Percentiles rank a stretch among this genome's conserved stretches.
phyloP scores from a whole-genome alignment of 2,329 filamentous ascomycete genomes.

The Fusarium virguliforme region DNA sequence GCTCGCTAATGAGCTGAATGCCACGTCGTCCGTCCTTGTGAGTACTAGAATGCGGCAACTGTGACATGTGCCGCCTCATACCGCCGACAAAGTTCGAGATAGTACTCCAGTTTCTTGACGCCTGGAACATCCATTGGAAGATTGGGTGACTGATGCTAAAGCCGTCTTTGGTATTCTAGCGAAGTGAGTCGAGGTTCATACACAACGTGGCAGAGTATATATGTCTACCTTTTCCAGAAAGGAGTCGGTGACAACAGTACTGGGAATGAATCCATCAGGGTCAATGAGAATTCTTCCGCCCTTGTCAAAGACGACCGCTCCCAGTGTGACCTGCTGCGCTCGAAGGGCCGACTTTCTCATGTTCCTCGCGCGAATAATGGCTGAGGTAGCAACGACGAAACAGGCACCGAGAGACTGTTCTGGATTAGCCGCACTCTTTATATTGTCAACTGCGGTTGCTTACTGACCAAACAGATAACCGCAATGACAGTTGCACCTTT shows the following conservation, averaged over 20 bases:
- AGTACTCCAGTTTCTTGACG: slow-evolving; percentile 82
- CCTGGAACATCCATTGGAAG: slow-evolving; percentile 90
- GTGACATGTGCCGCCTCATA: slow-evolving; percentile 79
- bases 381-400: slow-evolving; percentile 70
- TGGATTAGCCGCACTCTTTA: slow-evolving; percentile 12
- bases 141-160: slow-evolving; percentile 84
- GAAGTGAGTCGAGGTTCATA: slow-evolving; percentile 30
- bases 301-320: slow-evolving; percentile 77
- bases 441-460: background rate
- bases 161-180: slow-evolving; percentile 73
- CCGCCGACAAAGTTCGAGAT: slow-evolving; percentile 77
- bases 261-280: slow-evolving; percentile 78
- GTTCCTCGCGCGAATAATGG: slow-evolving; percentile 69
- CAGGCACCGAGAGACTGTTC: slow-evolving; percentile 74
- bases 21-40: slow-evolving; percentile 43
- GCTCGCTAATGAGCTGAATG: slow-evolving; percentile 66
- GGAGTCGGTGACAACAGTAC: slow-evolving; percentile 83
- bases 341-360: slow-evolving; percentile 70
- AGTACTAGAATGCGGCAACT: slow-evolving; percentile 57
- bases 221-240: slow-evolving; percentile 75
- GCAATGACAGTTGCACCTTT: slow-evolving; percentile 80
- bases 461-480: slow-evolving; percentile 77
- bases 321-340: slow-evolving; percentile 74
- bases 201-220: background rate
- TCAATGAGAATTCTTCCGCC: slow-evolving; percentile 78